These are phyloP conservation scores for Kernera saxatilis DNA, from an alignment of 345 rosid species.

Conservation along the genomic window DNA sequence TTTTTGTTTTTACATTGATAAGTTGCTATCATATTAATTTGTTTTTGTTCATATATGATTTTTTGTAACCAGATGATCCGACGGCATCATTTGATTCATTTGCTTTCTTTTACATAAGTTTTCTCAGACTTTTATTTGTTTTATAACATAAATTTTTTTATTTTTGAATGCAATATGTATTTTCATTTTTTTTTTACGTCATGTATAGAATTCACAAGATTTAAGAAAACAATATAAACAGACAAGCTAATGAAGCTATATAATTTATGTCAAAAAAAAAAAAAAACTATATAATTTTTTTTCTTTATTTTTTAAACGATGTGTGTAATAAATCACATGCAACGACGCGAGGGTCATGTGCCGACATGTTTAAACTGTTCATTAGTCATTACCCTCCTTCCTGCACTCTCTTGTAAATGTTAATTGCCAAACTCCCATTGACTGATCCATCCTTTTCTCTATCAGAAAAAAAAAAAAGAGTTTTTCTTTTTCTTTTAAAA, in stretches of 20 bases:
- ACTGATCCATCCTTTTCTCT: constrained; percentile 14
- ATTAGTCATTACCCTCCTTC: constrained; percentile 17
- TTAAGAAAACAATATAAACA: background rate
- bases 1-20: background rate
- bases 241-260: background rate
- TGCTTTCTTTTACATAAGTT: background rate
- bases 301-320: no score
- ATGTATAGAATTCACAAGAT: background rate
- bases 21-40: no score
- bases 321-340: constrained; percentile 19
- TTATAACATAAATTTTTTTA: background rate
- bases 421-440: constrained; percentile 14
- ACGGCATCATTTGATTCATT: no score
- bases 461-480: background rate
- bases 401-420: constrained; percentile 16
- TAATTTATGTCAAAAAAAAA: background rate
- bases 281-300: no score
- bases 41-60: background rate
- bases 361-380: constrained; percentile 29
- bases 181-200: background rate
- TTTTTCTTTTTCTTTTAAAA: background rate
- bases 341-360: constrained; percentile 28
- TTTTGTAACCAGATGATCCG: background rate
- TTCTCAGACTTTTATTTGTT: background rate
- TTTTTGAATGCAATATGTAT: background rate